phyloP scores from a whole-genome alignment of 2,329 filamentous ascomycete species.

The Myotisia sp. region DNA sequence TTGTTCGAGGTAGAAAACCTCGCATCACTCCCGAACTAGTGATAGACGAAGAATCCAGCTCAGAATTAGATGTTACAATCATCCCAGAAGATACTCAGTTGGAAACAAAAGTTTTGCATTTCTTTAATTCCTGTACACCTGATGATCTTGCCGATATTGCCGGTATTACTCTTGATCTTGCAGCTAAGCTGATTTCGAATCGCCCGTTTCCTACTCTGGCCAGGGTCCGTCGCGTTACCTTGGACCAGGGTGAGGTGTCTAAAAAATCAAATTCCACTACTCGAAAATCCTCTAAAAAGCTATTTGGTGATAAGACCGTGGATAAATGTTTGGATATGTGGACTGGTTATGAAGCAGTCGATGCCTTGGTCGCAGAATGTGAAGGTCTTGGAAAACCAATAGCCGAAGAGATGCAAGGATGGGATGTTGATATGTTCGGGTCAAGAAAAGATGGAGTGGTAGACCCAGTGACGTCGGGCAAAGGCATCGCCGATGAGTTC shows the following conservation, averaged over 20 bases:
- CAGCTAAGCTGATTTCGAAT: constrained; percentile 54
- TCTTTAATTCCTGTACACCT: constrained; percentile 65
- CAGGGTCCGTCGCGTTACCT: constrained; percentile 51
- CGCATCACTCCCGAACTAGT: constrained; percentile 23
- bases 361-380: constrained; percentile 64
- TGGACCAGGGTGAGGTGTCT: constrained; percentile 15
- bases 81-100: constrained; percentile 31
- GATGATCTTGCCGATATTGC: constrained; percentile 72
- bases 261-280: constrained; percentile 30
- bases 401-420: constrained; percentile 49
- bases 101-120: constrained; percentile 51
- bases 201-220: constrained; percentile 59
- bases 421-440: constrained; percentile 54
- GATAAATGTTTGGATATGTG: constrained; percentile 59
- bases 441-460: constrained; percentile 43
- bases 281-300: constrained; percentile 34
- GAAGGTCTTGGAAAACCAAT: constrained; percentile 57
- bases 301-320: constrained; percentile 52
- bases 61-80: constrained; percentile 26
- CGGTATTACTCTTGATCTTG: constrained; percentile 53
- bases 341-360: constrained; percentile 66
- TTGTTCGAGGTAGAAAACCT: constrained; percentile 38
- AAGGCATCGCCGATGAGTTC: constrained; percentile 24
- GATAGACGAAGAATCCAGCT: constrained; percentile 34
- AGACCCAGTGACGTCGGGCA: constrained; percentile 42